Conservation (phyloP, 1,284 basidiomycete genomes). For the Baeospora myosura region DNA sequence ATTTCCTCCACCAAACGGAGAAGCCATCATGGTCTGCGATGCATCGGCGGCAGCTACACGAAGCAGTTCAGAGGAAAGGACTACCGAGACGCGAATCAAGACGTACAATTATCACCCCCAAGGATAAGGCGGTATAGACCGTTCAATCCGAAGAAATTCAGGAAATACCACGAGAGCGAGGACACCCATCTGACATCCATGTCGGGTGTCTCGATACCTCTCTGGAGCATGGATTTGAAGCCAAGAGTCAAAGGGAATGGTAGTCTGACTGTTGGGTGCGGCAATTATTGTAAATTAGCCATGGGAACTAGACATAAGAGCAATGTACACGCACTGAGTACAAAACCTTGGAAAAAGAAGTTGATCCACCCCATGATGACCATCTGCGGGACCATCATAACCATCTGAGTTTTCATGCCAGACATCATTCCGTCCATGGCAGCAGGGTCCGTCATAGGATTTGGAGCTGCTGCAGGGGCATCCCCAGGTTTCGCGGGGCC, state of each 20-base stretch:
- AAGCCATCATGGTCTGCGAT: constrained; percentile 64
- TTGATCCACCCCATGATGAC: constrained; percentile 99
- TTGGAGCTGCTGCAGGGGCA: constrained; percentile 48
- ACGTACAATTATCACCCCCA: constrained; percentile 84
- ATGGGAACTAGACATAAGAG: no score
- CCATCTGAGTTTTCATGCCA: constrained; percentile 98
- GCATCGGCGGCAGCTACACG: constrained; percentile 61
- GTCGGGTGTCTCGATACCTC: constrained; percentile 92
- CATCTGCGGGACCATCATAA: constrained; percentile 98
- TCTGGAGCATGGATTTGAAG: constrained; percentile 98
- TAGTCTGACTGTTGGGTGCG: constrained; percentile 79
- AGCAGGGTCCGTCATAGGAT: constrained; percentile 79
- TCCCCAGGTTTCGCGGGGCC: constrained; percentile 63
- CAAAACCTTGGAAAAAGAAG: constrained; percentile 98
- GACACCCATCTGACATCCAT: constrained; percentile 99
- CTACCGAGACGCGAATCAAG: constrained; percentile 8
- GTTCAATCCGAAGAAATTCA: constrained; percentile 97
- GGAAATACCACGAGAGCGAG: constrained; percentile 97
- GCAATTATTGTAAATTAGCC: no score
- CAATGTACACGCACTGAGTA: constrained; percentile 77
- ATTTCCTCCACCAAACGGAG: constrained; percentile 64
- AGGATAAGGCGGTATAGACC: constrained; percentile 91
- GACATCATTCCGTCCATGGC: constrained; percentile 99
- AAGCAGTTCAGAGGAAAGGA: constrained; percentile 7
- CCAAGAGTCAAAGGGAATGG: constrained; percentile 96